Evolutionary conservation across 768 basidiomycete genomes (phyloP), one percentile per base, ranked within the genome.

Genomic region (Termitomyces sp.): DNA sequence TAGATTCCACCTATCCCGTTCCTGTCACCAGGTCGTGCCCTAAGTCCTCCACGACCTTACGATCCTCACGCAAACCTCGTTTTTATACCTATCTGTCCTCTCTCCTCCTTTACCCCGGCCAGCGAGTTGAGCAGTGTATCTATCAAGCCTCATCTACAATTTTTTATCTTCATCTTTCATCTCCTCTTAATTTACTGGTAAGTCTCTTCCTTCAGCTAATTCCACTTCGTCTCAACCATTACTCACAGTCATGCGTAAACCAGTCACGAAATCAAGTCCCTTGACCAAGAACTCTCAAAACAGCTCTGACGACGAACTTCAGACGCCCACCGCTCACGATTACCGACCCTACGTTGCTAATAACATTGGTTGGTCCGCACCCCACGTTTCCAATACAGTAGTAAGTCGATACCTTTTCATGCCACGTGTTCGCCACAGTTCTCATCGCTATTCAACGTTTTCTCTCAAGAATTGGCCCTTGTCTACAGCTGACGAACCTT

Each of bases 181-280:
- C 64, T 64, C 53, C 60, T 69, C 62, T 73, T 77, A 77, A 78
- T 75, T 74, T 69, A 72, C 74, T 72, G 76, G 76, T 72, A 66
- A 70, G 73, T 73, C 57, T 57, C 59, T 43, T 57, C 57, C 50
- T 45, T 35, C 41, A 61, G 51, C 62, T 56, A 55, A 52, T 57
- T 59, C 60, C 50, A 60, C 57, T 61, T 65, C 58, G 56, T 60
- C 64, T 69, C 68, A 60, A 69, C 60, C 62, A 54, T 63, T 70
- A 65, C 68, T 68, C 65, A 66, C 70, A 73, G 81, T 83, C 81
- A 88, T 88, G 85, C 82, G 82, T 80, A 79, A 82, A 75, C 78
- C 80, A 78, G 82, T 85, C 74, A 79, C 83, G 78, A 78, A 71
- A 61, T 66, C 70, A 66, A 64, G 70, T 55, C 61, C 70, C 64